A percentile compares a stretch with the other conserved stretches of the same genome.
Conservation (phyloP, 2,329 filamentous ascomycete species). For the Lachnellula subtilissima region DNA sequence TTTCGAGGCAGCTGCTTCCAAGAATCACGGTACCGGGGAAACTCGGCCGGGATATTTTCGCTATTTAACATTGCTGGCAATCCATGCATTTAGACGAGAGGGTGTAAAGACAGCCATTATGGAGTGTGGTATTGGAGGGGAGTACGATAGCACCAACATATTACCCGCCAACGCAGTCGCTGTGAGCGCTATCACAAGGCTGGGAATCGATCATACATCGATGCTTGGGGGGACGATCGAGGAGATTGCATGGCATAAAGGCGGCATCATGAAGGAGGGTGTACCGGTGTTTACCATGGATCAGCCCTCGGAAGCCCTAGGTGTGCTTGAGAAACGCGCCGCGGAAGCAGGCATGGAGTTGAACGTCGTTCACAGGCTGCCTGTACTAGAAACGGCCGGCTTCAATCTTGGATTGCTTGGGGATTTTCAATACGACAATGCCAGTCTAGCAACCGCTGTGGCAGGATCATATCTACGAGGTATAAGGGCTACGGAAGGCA, state of each 20-base stretch:
- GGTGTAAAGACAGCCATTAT: constrained; percentile 75
- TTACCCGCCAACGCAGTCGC: constrained; percentile 50
- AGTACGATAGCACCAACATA: constrained; percentile 90
- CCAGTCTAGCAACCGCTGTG: constrained; percentile 51
- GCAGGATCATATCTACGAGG: constrained; percentile 48
- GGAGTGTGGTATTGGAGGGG: constrained; percentile 91
- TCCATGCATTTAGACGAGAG: constrained; percentile 75
- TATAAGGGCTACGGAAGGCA: constrained; percentile 25
- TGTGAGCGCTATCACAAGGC: constrained; percentile 69
- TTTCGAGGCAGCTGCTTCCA: constrained; percentile 34
- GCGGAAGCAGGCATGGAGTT: constrained; percentile 31
- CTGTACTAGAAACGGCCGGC: constrained; percentile 39
- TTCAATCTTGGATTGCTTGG: constrained; percentile 47
- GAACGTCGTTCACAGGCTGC: constrained; percentile 21
- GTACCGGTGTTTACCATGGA: constrained; percentile 59
- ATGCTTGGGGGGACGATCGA: constrained; percentile 76
- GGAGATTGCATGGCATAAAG: constrained; percentile 89
- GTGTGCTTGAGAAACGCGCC: constrained; percentile 56
- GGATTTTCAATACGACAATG: constrained; percentile 53
- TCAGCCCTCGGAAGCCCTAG: constrained; percentile 51
- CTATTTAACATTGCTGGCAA: constrained; percentile 81
- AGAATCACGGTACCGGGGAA: background rate
- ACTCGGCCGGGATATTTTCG: constrained; percentile 86
- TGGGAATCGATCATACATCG: constrained; percentile 80
- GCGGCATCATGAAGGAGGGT: constrained; percentile 73